phyloP scores from a whole-genome alignment of 2,329 filamentous ascomycete genomes.

The Fusarium verrucosum region DNA sequence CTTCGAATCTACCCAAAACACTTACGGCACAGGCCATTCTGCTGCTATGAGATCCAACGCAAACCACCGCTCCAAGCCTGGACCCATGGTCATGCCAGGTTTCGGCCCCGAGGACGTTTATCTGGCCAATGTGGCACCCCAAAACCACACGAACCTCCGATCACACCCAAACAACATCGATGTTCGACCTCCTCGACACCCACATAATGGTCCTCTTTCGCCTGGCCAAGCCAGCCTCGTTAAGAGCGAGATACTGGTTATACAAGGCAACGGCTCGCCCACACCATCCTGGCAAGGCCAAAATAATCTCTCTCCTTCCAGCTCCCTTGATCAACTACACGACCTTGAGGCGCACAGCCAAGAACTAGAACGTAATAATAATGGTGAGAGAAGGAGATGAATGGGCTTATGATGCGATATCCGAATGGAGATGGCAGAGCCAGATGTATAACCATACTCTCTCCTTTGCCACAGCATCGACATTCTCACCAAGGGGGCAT shows the following conservation, averaged over 20 bases:
- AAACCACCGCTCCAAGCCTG: constrained; percentile 27
- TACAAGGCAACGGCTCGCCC: constrained; percentile 45
- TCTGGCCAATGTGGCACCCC: constrained; percentile 43
- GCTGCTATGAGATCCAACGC: constrained; percentile 38
- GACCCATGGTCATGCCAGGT: constrained; percentile 33
- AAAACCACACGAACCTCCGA: constrained; percentile 14
- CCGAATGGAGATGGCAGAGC: not conserved
- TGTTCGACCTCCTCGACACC: constrained; percentile 37
- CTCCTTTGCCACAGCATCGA: not conserved
- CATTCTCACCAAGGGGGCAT: not conserved
- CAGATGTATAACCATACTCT: not conserved
- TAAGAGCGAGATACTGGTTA: constrained; percentile 51
- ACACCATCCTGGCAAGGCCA: constrained; percentile 37
- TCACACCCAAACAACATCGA: constrained; percentile 12
- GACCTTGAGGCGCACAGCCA: constrained; percentile 48
- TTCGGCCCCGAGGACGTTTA: constrained; percentile 52
- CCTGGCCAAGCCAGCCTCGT: constrained; percentile 36
- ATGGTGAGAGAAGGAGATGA: constrained; percentile 11
- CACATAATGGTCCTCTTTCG: constrained; percentile 16
- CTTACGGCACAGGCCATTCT: constrained; percentile 46
- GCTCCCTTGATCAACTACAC: constrained; percentile 45
- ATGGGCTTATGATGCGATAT: constrained; percentile 9
- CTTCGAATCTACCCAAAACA: constrained; percentile 55
- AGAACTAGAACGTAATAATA: constrained; percentile 36
- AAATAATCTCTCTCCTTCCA: constrained; percentile 30